These are phyloP conservation scores for Micromonas commoda DNA, from an alignment of 139 green algal species.

Conservation along the genomic window DNA sequence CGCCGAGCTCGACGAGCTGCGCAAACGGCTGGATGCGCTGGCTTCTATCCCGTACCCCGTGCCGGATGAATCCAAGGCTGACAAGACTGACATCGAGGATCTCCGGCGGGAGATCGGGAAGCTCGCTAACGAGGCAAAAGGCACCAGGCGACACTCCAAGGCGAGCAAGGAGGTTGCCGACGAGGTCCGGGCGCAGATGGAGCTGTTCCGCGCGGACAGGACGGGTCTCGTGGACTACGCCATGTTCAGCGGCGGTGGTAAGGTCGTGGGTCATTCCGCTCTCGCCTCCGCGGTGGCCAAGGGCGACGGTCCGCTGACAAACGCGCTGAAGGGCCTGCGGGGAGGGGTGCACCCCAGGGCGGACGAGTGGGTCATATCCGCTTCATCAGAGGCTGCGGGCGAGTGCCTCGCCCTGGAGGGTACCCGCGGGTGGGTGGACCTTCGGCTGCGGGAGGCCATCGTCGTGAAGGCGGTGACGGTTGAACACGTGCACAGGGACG, in stretches of 20 bases:
- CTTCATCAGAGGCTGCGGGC: neutral
- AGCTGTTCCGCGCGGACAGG: neutral
- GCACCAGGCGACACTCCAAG: too few species aligned
- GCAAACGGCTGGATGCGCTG: too few species aligned
- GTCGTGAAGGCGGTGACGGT: conserved; percentile 13
- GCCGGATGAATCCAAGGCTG: too few species aligned
- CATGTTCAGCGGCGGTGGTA: neutral
- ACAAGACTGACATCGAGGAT: too few species aligned
- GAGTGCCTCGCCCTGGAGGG: conserved; percentile 13
- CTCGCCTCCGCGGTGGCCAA: neutral
- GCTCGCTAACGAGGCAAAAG: too few species aligned
- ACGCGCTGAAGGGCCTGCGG: neutral
- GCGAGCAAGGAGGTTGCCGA: neutral
- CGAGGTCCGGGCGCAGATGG: neutral
- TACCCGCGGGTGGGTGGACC: neutral
- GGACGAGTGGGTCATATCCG: conserved; percentile 17
- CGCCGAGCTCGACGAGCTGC: neutral
- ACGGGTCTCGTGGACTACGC: conserved; percentile 17
- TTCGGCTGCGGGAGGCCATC: conserved; percentile 7
- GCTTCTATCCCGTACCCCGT: too few species aligned
- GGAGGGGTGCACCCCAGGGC: conserved; percentile 2
- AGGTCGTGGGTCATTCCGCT: conserved; percentile 8
- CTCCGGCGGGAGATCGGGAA: too few species aligned
- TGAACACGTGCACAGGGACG: neutral
- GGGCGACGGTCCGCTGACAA: neutral